These are phyloP conservation scores for Oropetium thomaeum DNA, from an alignment of 176 grass and related monocot genomes.

Conservation along the genomic window DNA sequence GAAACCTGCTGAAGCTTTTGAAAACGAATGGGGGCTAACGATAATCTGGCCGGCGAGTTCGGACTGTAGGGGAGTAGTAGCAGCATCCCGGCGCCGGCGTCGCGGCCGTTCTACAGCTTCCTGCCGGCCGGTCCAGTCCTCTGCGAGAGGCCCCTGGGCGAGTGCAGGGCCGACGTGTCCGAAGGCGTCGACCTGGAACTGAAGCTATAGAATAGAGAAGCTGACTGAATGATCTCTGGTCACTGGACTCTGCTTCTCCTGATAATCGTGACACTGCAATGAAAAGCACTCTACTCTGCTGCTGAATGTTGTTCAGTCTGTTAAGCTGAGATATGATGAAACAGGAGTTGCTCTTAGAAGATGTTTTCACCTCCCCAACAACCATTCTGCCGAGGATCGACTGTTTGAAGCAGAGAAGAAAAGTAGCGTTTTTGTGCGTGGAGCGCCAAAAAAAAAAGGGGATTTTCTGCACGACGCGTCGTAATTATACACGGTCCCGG, in stretches of 20 bases:
- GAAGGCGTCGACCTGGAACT: conserved; percentile 69
- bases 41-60: conserved; percentile 11
- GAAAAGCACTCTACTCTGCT: background rate
- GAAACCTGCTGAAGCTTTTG: conserved; percentile 1
- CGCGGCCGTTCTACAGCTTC: conserved; percentile 55
- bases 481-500: conserved; percentile 16
- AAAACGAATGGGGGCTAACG: background rate
- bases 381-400: conserved; percentile 3
- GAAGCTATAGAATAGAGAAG: conserved; percentile 56
- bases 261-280: background rate
- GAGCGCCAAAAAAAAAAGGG: background rate
- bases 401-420: conserved; percentile 11
- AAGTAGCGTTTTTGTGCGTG: background rate
- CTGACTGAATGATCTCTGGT: background rate
- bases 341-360: background rate
- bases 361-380: conserved; percentile 34
- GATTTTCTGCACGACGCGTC: background rate
- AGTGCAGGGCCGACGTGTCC: conserved; percentile 25
- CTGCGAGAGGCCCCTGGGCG: conserved; percentile 34
- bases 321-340: conserved; percentile 21
- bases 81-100: conserved; percentile 4
- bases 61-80: conserved; percentile 16
- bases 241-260: background rate
- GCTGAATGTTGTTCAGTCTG: conserved; percentile 17
- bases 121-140: conserved; percentile 43